Base-by-base conservation (phyloP, 2,329 filamentous ascomycete genomes). In the Tolypocladium ovalisporum region DNA sequence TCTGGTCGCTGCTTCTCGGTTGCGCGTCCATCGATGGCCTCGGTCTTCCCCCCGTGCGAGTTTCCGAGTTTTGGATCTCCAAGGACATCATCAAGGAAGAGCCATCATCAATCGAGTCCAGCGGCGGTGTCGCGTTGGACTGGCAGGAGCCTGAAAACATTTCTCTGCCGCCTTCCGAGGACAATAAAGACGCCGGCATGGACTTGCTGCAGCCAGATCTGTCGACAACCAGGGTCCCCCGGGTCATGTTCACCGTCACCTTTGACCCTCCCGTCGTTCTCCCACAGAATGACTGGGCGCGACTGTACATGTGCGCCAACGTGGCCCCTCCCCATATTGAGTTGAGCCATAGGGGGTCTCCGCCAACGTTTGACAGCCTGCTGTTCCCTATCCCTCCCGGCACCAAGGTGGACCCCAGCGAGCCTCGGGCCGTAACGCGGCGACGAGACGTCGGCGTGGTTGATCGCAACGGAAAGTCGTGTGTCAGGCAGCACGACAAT, bases 211-310 rank as follows among this genome's bases (percentile, higher is more conserved):
- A 79, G n/a, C 69, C 75, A 59, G 63, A 73, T 60, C 67, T 71
- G 51, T 68, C 75, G 22, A 74, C 69, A 2, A 74, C 76, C 1
- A 83, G 83, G 60, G 76, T 88, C 5, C 87, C 87, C 4, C 83
- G 89, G 55, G 84, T 89, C 59, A 83, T 86, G 62, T 94, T 94
- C 69, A 81, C 86, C 49, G 88, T 87, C 2, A 83, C 81, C 13
- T 85, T 94, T 55, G 83, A 89, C 57, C 90, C 89, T 1, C 87
- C 89, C 0, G 73, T 95, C 12, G 79, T 87, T 15, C 76, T 94
- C 5, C 86, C 89, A 0, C 80, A 84, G 52, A 76, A 76, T 39
- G 78, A 86, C 22, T 87, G 86, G 65, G 75, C 80, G 58, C 79
- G 84, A 32, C 77, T 92, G 8, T 79, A 86, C 60, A 77, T 81